Evolutionary conservation across 2,329 filamentous ascomycete species (phyloP).

Genomic region (Huntiella decipiens): DNA sequence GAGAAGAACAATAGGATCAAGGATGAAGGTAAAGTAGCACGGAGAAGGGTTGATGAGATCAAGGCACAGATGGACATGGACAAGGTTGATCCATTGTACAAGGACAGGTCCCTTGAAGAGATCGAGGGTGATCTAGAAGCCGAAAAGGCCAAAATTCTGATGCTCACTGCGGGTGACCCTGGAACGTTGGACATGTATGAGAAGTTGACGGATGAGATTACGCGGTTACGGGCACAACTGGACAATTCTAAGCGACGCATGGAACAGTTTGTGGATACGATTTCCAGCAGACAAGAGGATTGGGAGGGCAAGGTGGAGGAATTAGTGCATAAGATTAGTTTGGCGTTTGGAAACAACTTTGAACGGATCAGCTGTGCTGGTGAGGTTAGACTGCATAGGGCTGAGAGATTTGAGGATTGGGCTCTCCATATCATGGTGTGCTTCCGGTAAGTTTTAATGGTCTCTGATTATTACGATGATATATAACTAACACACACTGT

Average conservation of each 20-base stretch:
- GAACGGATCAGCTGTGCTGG: conserved; percentile 86
- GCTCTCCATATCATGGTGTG: conserved; percentile 85
- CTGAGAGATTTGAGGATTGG: conserved; percentile 87
- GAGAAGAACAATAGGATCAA: conserved; percentile 20
- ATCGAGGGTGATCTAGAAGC: conserved; percentile 56
- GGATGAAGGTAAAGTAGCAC: conserved; percentile 20
- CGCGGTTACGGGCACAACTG: conserved; percentile 38
- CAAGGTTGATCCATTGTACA: conserved; percentile 25
- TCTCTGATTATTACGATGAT: not conserved
- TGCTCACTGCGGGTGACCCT: conserved; percentile 61
- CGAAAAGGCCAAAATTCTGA: conserved; percentile 55
- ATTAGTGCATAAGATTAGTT: conserved; percentile 63
- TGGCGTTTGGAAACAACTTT: conserved; percentile 85
- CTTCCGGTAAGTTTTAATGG: conserved; percentile 47
- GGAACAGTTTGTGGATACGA: conserved; percentile 34
- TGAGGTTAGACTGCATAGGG: conserved; percentile 74
- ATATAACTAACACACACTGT: not conserved
- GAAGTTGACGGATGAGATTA: conserved; percentile 50
- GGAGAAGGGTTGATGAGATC: conserved; percentile 13
- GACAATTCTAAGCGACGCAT: conserved; percentile 35
- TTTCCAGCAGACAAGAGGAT: conserved; percentile 43
- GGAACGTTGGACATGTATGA: conserved; percentile 62
- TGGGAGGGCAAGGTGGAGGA: conserved; percentile 77
- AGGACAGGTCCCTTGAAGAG: conserved; percentile 37
- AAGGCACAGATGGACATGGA: conserved; percentile 17